Base-by-base conservation (phyloP, 805 yeast species). In the Lipomyces orientalis region DNA sequence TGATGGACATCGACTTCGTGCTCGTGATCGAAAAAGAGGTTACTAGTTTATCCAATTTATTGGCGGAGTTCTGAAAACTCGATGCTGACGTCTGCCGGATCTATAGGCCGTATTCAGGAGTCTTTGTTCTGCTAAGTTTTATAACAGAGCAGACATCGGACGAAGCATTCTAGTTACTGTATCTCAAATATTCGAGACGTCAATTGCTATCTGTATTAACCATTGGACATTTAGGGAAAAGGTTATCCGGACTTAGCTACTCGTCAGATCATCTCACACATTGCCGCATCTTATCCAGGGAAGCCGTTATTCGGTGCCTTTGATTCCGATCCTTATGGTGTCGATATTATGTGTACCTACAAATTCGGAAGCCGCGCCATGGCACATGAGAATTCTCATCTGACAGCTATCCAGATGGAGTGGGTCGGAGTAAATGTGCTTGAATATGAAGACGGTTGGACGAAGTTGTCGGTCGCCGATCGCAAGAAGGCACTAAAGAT, bases 271-370 rank as follows among this genome's bases (percentile, higher is more conserved):
- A 69, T 86, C 8, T 58, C 68, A 4, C 68, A 70, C 1, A 61
- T 84, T 12, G 63, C 76, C 12, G 60, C 68, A 2, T 66, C 73
- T 22, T 67, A 76, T n/a, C 79, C 81, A 0, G 60, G 71, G 0
- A 73, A 81, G 0, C 85, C 85, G 0, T 74, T 86, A 0, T 74
- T 75, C 25, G 87, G 84, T 0, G 79, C 85, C 43, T 86, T 87
- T 34, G 93, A 89, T 74, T 83, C 89, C 16, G 93, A 89, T 71
- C 84, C 89, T 1, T 86, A 86, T 74, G 93, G 93, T 0, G 73
- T 87, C 9, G 81, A 81, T 70, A 88, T 88, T 43, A 77, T 82
- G 65, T 64, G 82, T 73, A 76, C 75, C 6, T 81, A 81, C 67
- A 73, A 75, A 71, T 55, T 60, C 61, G 74, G 81, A 16, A 59